Evolutionary conservation across 2,329 filamentous ascomycete species (phyloP).

Genomic region (Didymella pomorum): DNA sequence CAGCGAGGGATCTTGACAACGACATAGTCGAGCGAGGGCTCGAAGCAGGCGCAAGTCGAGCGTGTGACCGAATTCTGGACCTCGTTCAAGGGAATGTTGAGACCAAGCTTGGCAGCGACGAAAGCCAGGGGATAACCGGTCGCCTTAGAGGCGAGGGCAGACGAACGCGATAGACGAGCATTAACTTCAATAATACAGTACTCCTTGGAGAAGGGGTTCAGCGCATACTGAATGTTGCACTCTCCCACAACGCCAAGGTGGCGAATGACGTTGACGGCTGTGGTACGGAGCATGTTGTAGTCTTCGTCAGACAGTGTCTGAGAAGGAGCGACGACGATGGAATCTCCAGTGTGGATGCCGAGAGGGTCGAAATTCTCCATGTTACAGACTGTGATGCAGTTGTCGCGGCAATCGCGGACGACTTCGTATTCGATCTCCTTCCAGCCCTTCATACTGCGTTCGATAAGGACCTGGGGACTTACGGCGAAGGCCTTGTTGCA

Average conservation of each 20-base stretch:
- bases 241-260: slow-evolving; percentile 97
- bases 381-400: slow-evolving; percentile 99
- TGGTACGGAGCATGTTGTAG: slow-evolving; percentile 98
- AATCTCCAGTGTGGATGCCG: slow-evolving; percentile 97
- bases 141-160: slow-evolving; percentile 93
- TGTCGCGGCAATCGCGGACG: slow-evolving; percentile 92
- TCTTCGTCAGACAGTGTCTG: slow-evolving; percentile 97
- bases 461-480: slow-evolving; percentile 94
- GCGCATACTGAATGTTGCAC: slow-evolving; percentile 98
- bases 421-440: slow-evolving; percentile 99
- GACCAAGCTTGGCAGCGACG: slow-evolving; percentile 93
- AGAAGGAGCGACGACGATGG: slow-evolving; percentile 95
- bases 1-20: slow-evolving; percentile 99
- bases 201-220: slow-evolving; percentile 93
- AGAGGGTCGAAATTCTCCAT: slow-evolving; percentile 99
- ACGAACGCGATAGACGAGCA: slow-evolving; percentile 92
- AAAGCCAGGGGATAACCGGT: slow-evolving; percentile 97
- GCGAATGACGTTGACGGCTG: slow-evolving; percentile 94
- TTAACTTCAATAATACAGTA: slow-evolving; percentile 99
- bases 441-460: slow-evolving; percentile 99
- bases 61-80: slow-evolving; percentile 97
- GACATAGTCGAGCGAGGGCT: slow-evolving; percentile 96
- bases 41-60: slow-evolving; percentile 95
- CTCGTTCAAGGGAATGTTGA: slow-evolving; percentile 93
- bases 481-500: slow-evolving; percentile 95